Conservation (phyloP, 148 eudicot genomes). For the Polygonum aviculare region DNA sequence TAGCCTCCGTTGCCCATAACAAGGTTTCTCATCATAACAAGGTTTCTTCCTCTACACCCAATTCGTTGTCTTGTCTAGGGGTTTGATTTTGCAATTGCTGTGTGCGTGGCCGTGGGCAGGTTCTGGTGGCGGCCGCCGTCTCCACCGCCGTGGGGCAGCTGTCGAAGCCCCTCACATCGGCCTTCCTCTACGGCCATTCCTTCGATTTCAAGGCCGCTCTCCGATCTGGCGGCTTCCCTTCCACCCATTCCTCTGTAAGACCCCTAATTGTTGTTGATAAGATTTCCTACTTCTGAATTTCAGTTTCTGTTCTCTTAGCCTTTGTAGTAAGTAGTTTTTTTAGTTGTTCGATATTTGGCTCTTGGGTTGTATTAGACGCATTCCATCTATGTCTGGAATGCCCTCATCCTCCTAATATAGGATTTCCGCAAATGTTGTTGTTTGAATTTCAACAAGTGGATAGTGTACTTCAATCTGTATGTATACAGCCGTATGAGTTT, state of each 20-base stretch:
- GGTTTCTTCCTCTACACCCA: not conserved
- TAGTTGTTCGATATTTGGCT: too few relatives aligned
- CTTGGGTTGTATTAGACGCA: too few relatives aligned
- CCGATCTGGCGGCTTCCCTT: conserved; percentile 92
- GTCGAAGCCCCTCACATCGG: conserved; percentile 61
- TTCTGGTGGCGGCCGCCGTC: conserved; percentile 57
- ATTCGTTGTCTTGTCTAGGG: too few relatives aligned
- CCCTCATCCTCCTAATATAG: too few relatives aligned
- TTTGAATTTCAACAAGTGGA: not conserved
- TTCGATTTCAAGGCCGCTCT: conserved; percentile 45
- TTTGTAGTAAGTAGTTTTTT: too few relatives aligned
- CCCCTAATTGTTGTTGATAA: not conserved
- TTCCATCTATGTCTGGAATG: too few relatives aligned
- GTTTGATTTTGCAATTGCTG: too few relatives aligned
- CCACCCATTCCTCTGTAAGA: conserved; percentile 87
- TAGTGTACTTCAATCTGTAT: too few relatives aligned
- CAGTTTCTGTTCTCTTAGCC: too few relatives aligned
- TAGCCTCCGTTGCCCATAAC: conserved; percentile 2
- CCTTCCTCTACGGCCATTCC: conserved; percentile 36
- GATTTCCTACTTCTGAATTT: not conserved
- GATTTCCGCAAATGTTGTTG: too few relatives aligned
- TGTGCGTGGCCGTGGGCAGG: conserved; percentile 23
- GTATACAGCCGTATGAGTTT: not conserved
- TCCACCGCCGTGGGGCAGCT: conserved; percentile 72
- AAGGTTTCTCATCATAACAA: not conserved